phyloP scores from a whole-genome alignment of 139 green algal genomes.

The Chlamydomonas applanata region DNA sequence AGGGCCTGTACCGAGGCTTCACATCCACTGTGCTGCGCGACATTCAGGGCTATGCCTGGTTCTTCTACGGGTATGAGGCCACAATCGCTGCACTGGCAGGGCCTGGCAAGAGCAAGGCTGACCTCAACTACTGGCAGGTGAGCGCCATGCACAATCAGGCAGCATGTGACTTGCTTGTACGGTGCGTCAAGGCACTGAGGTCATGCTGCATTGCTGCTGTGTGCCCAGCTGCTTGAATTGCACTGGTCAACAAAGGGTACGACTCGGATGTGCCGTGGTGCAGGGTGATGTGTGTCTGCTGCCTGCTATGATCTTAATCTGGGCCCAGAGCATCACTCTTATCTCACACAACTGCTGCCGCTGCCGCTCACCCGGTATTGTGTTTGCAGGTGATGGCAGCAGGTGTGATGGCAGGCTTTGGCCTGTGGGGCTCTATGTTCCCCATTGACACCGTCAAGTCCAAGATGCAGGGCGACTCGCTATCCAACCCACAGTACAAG shows the following conservation, averaged over 20 bases:
- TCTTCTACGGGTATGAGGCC: constrained; percentile 53
- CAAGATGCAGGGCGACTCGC: constrained; percentile 43
- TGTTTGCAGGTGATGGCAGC: constrained; percentile 31
- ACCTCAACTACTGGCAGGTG: constrained; percentile 46
- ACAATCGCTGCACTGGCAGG: constrained; percentile 36
- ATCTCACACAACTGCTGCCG: background rate
- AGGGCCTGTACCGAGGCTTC: constrained; percentile 46
- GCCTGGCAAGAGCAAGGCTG: constrained; percentile 39
- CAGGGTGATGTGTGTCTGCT: too few species aligned
- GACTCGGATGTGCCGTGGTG: too few species aligned
- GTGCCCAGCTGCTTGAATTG: too few species aligned
- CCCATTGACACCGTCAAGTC: constrained; percentile 58
- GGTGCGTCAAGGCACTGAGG: too few species aligned
- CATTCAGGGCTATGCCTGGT: constrained; percentile 54
- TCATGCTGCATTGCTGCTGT: too few species aligned
- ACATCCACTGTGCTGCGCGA: constrained; percentile 38
- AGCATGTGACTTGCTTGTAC: too few species aligned
- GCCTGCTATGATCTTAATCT: too few species aligned
- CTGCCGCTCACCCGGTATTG: constrained; percentile 13
- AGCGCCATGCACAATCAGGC: too few species aligned
- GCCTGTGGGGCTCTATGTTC: constrained; percentile 55
- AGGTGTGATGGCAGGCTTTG: constrained; percentile 43
- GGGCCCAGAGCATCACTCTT: too few species aligned
- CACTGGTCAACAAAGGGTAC: too few species aligned
- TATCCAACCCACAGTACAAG: constrained; percentile 43